Conservation (phyloP, 345 rosid genomes). For the Tarenaya hassleriana region DNA sequence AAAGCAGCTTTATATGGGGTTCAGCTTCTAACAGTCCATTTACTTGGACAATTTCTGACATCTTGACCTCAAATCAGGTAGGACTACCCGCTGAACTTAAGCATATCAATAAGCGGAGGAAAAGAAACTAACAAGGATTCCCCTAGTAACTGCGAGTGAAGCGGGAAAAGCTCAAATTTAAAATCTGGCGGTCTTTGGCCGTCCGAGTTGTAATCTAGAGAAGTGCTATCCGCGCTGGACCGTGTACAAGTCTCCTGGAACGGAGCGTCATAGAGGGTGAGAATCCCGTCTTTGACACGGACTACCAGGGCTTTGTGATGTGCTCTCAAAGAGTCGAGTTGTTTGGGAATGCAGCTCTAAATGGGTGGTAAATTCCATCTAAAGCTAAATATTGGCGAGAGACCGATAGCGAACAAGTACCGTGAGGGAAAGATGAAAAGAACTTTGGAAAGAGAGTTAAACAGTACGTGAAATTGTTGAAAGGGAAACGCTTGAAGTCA, state of each 20-base stretch:
- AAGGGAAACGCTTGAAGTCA: neutral
- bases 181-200: slow-evolving; percentile 8
- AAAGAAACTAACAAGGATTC: slow-evolving; percentile 30
- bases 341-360: slow-evolving; percentile 15
- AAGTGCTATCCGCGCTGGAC: slow-evolving; percentile 20
- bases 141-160: slow-evolving; percentile 32
- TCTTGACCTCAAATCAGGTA: slow-evolving; percentile 20
- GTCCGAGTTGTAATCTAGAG: slow-evolving; percentile 23
- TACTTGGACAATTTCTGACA: neutral
- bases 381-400: slow-evolving; percentile 5
- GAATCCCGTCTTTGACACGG: slow-evolving; percentile 9
- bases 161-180: slow-evolving; percentile 23
- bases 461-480: slow-evolving; percentile 1
- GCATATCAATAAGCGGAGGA: slow-evolving; percentile 29
- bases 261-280: slow-evolving; percentile 3
- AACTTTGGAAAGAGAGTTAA: too few relatives aligned
- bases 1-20: too few relatives aligned
- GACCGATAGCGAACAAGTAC: too few relatives aligned
- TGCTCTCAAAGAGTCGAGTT: slow-evolving; percentile 11
- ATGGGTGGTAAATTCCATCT: slow-evolving; percentile 1
- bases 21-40: too few relatives aligned
- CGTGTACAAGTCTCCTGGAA: slow-evolving; percentile 2
- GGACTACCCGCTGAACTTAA: slow-evolving; percentile 25
- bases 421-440: too few relatives aligned
- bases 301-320: neutral